A percentile compares a stretch with the other conserved stretches of the same genome.
Conservation (phyloP, 2,329 filamentous ascomycete genomes). For the Zopfia rhizophila region DNA sequence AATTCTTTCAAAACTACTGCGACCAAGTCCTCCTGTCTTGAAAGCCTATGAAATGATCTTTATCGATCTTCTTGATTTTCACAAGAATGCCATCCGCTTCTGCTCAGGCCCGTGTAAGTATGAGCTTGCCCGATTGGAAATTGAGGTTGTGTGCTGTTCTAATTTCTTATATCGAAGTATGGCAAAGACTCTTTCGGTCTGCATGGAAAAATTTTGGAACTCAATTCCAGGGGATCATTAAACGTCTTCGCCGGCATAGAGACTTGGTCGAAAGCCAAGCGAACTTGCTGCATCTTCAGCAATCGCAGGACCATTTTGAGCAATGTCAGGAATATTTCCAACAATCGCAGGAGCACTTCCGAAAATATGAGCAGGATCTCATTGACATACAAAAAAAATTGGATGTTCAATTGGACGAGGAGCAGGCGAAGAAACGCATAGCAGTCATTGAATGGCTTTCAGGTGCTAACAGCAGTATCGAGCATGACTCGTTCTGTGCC, state of each 20-base stretch:
- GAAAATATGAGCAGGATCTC: constrained; percentile 28
- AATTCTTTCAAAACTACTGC: constrained; percentile 43
- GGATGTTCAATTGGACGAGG: constrained; percentile 18
- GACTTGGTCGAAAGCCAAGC: constrained; percentile 37
- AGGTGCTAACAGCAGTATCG: constrained; percentile 17
- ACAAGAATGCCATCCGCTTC: constrained; percentile 43
- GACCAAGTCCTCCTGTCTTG: constrained; percentile 43
- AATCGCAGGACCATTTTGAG: not conserved
- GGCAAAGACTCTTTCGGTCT: constrained; percentile 31
- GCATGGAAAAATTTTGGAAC: constrained; percentile 42
- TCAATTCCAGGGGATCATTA: constrained; percentile 40
- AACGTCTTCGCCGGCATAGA: constrained; percentile 37
- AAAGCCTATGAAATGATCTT: constrained; percentile 48
- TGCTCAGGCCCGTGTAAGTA: constrained; percentile 32
- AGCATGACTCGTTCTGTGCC: constrained; percentile 21
- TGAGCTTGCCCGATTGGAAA: not conserved
- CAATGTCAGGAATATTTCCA: too few relatives aligned
- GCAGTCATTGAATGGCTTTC: constrained; percentile 33
- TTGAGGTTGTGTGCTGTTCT: too few relatives aligned
- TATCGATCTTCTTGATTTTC: constrained; percentile 53
- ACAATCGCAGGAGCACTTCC: too few relatives aligned
- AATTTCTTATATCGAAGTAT: constrained; percentile 35
- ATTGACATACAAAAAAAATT: constrained; percentile 22
- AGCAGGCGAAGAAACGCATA: constrained; percentile 23
- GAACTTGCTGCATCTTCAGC: constrained; percentile 7